Base-by-base conservation (phyloP, 352 stramenopile species). In the Halophytophthora batemanensis region DNA sequence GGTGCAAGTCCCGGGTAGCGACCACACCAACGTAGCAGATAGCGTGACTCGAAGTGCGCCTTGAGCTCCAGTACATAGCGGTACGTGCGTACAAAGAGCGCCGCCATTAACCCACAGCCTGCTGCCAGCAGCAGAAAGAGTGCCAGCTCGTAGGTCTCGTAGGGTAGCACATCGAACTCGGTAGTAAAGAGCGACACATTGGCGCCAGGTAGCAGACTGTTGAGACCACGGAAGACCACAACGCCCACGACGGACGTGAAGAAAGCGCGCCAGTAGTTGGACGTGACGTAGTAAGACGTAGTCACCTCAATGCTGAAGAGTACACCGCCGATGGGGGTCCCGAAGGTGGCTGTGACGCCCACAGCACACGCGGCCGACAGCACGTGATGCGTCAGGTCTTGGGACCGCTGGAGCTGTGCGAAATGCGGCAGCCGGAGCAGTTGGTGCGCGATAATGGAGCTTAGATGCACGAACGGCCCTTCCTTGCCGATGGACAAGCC, bases 201-300 rank as follows among this genome's bases (percentile, higher is more conserved):
- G 19, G 75, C 84, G 31, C 70, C 78, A 23, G 66, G 65, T 17
- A 89, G 49, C 33, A 87, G 48, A 41, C 63, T 78, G 50, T 86
- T 87, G 39, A 95, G 74, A 31, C 66, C 66, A 35, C 83, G 82
- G 50, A 95, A 95, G 19, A 95, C 77, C 10, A 97, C 73, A 28
- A 90, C 84, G 18, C 82, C 80, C 12, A 89, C 80, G 14, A 97
- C 74, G 10, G 87, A 92, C 21, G 78, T 86, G 54, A 97, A 91
- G 68, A 97, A 96, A 3, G 80, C 83, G n/a, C 82, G 77, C 74
- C 86, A 95, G 55, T 96, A 93, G 60, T 94, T 95, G 39, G 71
- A 83, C 35, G 82, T 89, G 53, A 93, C 77, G 72, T 96, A 97
- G 61, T 87, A 88, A 25, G 80, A 89, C 28, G 77, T 86, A 0